Evolutionary conservation across 257 asterid species (phyloP).

Genomic region (Solanum chiquidenum): DNA sequence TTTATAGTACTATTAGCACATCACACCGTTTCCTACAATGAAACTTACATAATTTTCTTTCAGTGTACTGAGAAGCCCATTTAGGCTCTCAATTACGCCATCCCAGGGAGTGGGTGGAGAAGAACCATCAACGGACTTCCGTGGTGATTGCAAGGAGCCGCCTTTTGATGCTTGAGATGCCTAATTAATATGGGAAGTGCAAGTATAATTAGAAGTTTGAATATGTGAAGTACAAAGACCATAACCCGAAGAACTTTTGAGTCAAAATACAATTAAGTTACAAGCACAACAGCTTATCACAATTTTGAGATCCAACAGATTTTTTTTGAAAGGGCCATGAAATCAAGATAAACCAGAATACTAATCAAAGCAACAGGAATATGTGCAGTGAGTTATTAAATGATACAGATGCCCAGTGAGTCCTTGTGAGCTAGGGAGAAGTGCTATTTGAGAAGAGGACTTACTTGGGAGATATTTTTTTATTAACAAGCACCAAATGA

Average conservation of each 20-base stretch:
- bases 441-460: not conserved
- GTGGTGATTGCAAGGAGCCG: constrained; percentile 13
- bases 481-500: not conserved
- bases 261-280: not conserved
- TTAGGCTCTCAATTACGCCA: constrained; percentile 39
- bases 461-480: not conserved
- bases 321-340: not conserved
- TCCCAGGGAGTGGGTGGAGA: constrained; percentile 59
- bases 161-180: constrained; percentile 25
- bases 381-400: not conserved
- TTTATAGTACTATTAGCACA: not conserved
- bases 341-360: not conserved
- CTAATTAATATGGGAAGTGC: constrained; percentile 6
- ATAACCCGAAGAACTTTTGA: not conserved
- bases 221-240: not conserved
- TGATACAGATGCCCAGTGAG: not conserved
- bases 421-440: not conserved
- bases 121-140: constrained; percentile 14
- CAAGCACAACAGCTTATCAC: not conserved
- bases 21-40: not conserved
- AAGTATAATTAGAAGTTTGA: not conserved
- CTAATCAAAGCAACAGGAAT: not conserved
- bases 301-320: not conserved
- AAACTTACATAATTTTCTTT: constrained; percentile 58
- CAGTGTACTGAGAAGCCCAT: constrained; percentile 39